Evolutionary conservation across 495 filamentous ascomycete genomes (phyloP).

Genomic region (Aspergillus egyptiacus): DNA sequence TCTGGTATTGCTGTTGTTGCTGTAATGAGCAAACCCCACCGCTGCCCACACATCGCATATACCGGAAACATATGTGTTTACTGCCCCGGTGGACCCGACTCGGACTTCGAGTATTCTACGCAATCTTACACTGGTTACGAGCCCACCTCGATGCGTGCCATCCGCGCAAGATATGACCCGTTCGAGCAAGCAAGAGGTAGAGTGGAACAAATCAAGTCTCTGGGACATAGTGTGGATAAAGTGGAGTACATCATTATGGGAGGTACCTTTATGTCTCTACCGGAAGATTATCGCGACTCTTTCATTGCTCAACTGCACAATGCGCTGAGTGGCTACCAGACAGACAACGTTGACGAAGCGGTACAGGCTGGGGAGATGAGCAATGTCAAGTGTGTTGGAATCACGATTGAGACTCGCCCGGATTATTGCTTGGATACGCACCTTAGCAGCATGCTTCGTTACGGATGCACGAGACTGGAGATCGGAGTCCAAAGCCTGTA

Average conservation of each 20-base stretch:
- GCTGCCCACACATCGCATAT: constrained; percentile 95
- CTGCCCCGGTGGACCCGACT: constrained; percentile 94
- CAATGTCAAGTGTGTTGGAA: constrained; percentile 93
- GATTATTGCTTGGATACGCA: constrained; percentile 95
- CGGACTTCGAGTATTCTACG: constrained; percentile 97
- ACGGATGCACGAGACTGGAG: constrained; percentile 92
- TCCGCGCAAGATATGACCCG: constrained; percentile 93
- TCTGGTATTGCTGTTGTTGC: constrained; percentile 98
- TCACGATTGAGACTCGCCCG: constrained; percentile 94
- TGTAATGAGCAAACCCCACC: constrained; percentile 98
- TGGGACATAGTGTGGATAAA: constrained; percentile 96
- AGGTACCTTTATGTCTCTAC: constrained; percentile 95
- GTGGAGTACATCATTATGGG: constrained; percentile 99
- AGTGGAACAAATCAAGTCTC: constrained; percentile 89
- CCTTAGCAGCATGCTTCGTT: constrained; percentile 87
- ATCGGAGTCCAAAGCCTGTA: constrained; percentile 95
- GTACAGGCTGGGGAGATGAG: constrained; percentile 88
- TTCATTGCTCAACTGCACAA: constrained; percentile 97
- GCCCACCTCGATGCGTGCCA: constrained; percentile 96
- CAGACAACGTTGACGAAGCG: constrained; percentile 88
- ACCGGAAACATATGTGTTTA: constrained; percentile 99
- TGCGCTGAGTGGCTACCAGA: constrained; percentile 87
- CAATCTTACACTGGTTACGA: constrained; percentile 98
- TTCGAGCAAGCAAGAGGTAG: constrained; percentile 95
- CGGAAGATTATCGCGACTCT: constrained; percentile 78